Evolutionary conservation across 163 green algal genomes (phyloP).

Genomic region (Chlorella variabilis): DNA sequence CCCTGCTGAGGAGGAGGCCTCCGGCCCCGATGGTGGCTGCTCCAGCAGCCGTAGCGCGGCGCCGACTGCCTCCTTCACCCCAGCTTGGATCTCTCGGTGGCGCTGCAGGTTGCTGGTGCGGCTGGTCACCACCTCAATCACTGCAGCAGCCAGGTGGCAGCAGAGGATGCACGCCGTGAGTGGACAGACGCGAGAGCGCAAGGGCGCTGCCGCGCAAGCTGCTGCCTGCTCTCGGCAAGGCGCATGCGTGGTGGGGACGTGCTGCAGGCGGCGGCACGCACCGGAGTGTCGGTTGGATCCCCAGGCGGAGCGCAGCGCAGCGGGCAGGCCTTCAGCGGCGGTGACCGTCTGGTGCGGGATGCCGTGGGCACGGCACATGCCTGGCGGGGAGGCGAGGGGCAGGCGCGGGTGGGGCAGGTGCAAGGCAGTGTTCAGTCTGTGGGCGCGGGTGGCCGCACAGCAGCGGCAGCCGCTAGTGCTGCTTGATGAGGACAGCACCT

Average conservation of each 20-base stretch:
- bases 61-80: constrained; percentile 46
- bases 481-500: no score
- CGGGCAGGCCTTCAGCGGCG: constrained; percentile 50
- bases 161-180: background rate
- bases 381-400: constrained; percentile 22
- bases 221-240: no score
- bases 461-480: no score
- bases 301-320: constrained; percentile 76
- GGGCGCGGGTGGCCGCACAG: no score
- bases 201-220: no score
- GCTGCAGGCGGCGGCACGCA: background rate
- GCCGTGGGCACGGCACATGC: constrained; percentile 89
- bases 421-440: no score
- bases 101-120: constrained; percentile 71
- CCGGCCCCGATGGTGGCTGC: background rate
- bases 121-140: constrained; percentile 87
- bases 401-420: background rate
- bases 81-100: constrained; percentile 72
- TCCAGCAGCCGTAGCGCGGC: constrained; percentile 39
- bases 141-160: constrained; percentile 19
- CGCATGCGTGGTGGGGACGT: no score
- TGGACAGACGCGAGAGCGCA: background rate
- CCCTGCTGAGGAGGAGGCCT: background rate
- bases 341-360: constrained; percentile 85
- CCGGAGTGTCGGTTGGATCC: constrained; percentile 77